phyloP scores from a whole-genome alignment of 306 rosid species.

The Hippophae rhamnoides region DNA sequence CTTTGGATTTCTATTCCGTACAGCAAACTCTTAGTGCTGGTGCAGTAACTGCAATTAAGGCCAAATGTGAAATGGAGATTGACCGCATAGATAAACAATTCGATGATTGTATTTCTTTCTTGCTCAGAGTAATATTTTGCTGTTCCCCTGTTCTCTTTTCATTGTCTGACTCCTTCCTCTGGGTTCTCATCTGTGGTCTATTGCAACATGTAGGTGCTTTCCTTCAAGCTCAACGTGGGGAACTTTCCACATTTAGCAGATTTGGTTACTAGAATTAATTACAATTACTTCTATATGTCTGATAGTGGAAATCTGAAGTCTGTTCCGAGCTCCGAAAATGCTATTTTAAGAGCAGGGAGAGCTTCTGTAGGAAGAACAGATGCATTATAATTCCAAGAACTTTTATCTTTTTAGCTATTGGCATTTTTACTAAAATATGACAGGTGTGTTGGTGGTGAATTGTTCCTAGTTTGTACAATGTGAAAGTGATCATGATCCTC shows the following conservation, averaged over 20 bases:
- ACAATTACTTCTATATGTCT: conserved; percentile 90
- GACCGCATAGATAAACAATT: conserved; percentile 90
- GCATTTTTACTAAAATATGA: too few relatives aligned
- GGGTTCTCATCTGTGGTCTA: conserved; percentile 5
- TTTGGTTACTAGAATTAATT: conserved; percentile 86
- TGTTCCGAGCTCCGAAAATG: conserved; percentile 48
- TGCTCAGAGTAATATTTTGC: conserved; percentile 55
- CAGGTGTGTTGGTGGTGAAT: too few relatives aligned
- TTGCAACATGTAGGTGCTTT: conserved; percentile 59
- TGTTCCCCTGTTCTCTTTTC: conserved; percentile 14
- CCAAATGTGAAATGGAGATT: conserved; percentile 90
- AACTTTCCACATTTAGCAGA: conserved; percentile 96
- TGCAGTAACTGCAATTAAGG: conserved; percentile 78
- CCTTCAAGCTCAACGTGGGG: conserved; percentile 90
- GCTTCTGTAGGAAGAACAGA: conserved; percentile 33
- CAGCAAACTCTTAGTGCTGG: conserved; percentile 82
- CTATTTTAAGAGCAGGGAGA: conserved; percentile 51
- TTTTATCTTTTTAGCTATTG: too few relatives aligned
- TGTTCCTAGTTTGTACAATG: too few relatives aligned
- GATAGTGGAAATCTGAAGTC: conserved; percentile 75
- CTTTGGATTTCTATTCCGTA: conserved; percentile 76
- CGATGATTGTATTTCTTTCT: conserved; percentile 89
- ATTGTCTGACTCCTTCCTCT: not conserved
- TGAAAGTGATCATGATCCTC: too few relatives aligned
- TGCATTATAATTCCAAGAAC: conserved; percentile 10